Conservation (phyloP, 2,329 filamentous ascomycete genomes). For the Tolypocladium cylindrosporum region DNA sequence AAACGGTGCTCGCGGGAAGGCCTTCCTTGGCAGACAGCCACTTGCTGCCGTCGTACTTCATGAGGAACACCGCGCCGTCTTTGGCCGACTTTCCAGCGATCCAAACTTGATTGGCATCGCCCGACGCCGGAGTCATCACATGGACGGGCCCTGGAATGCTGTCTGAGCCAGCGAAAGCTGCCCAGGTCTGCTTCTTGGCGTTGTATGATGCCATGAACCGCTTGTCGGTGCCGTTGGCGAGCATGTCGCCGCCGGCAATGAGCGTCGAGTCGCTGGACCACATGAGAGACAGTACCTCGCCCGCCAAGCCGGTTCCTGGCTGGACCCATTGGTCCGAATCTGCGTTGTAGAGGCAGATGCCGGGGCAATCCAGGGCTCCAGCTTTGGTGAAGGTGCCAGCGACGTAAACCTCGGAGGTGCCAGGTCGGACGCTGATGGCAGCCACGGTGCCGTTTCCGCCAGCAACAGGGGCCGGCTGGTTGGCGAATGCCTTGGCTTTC, state of each 20-base stretch:
- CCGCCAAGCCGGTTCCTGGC: slow-evolving; percentile 62
- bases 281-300: slow-evolving; percentile 59
- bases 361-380: slow-evolving; percentile 71
- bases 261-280: slow-evolving; percentile 68
- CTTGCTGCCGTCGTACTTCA: slow-evolving; percentile 67
- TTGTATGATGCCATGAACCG: slow-evolving; percentile 67
- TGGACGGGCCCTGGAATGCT: slow-evolving; percentile 72
- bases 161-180: slow-evolving; percentile 48
- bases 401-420: slow-evolving; percentile 68
- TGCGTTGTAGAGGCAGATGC: slow-evolving; percentile 71
- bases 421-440: slow-evolving; percentile 62
- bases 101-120: slow-evolving; percentile 69
- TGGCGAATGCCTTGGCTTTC: slow-evolving; percentile 47
- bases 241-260: slow-evolving; percentile 69
- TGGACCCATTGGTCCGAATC: slow-evolving; percentile 66
- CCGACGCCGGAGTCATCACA: slow-evolving; percentile 63
- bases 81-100: slow-evolving; percentile 56
- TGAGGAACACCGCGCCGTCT: slow-evolving; percentile 64
- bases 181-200: slow-evolving; percentile 56
- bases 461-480: slow-evolving; percentile 65
- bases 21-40: slow-evolving; percentile 58
- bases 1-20: slow-evolving; percentile 55
- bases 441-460: slow-evolving; percentile 66
- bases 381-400: slow-evolving; percentile 78
- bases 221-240: slow-evolving; percentile 48